Percentiles rank a stretch among this genome's conserved stretches.
Conservation (phyloP, 1,284 basidiomycete species). For the Pholiota adiposa region DNA sequence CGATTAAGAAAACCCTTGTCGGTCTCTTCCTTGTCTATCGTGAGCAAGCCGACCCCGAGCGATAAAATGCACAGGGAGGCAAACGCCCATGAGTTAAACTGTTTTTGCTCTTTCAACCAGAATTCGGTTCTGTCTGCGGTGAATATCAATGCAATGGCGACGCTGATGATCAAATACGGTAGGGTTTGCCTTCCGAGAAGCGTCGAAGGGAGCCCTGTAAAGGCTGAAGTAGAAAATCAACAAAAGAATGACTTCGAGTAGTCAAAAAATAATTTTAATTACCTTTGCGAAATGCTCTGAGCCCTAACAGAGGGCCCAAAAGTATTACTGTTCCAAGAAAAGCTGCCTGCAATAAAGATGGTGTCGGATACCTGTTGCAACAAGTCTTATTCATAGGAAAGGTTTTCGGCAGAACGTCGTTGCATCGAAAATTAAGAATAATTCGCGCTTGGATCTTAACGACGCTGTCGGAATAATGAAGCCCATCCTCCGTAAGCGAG, state of each 20-base stretch:
- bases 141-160: constrained; percentile 69
- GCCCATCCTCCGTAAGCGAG: constrained; percentile 78
- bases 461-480: constrained; percentile 76
- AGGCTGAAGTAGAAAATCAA: constrained; percentile 1
- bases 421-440: constrained; percentile 83
- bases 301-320: constrained; percentile 60
- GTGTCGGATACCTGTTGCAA: constrained; percentile 76
- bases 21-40: constrained; percentile 72
- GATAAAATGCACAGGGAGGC: constrained; percentile 56
- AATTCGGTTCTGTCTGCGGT: constrained; percentile 81
- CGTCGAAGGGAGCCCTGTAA: constrained; percentile 7
- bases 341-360: constrained; percentile 63
- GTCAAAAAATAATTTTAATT: neutral
- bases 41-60: constrained; percentile 64
- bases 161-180: constrained; percentile 65
- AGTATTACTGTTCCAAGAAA: constrained; percentile 55
- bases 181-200: constrained; percentile 28
- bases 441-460: constrained; percentile 77
- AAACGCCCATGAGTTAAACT: constrained; percentile 75
- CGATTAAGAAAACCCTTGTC: constrained; percentile 88
- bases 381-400: constrained; percentile 84
- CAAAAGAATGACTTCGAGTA: neutral
- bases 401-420: constrained; percentile 69
- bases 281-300: constrained; percentile 33
- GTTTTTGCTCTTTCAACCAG: constrained; percentile 89